Evolutionary conservation across 495 filamentous ascomycete species (phyloP).

Genomic region (Talaromyces proteolyticus): DNA sequence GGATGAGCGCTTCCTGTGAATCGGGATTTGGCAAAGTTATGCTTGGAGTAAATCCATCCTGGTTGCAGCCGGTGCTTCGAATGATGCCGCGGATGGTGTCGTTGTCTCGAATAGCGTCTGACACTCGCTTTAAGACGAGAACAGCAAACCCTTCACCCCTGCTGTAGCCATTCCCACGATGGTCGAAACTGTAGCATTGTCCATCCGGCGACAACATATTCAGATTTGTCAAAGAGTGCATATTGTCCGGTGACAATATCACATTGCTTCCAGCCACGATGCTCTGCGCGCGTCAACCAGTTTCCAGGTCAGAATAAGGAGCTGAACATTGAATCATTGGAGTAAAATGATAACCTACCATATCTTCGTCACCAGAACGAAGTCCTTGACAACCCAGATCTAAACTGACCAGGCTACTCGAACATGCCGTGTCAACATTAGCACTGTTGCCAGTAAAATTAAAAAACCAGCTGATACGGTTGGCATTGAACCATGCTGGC

Average conservation of each 20-base stretch:
- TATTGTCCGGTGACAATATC: conserved; percentile 27
- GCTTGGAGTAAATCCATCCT: conserved; percentile 25
- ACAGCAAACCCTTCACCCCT: conserved; percentile 49
- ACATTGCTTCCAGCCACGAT: conserved; percentile 32
- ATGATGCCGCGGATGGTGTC: conserved; percentile 33
- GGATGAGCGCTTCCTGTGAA: conserved; percentile 14
- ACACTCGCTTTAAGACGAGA: conserved; percentile 28
- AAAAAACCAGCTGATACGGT: conserved; percentile 36
- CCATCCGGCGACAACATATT: conserved; percentile 19
- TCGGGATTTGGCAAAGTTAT: conserved; percentile 10
- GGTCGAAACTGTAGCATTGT: conserved; percentile 53
- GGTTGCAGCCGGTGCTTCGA: conserved; percentile 23
- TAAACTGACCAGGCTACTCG: conserved; percentile 42
- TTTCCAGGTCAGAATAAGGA: conserved; percentile 7
- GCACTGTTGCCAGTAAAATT: conserved; percentile 30
- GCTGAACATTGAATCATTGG: background rate
- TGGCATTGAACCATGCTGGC: conserved; percentile 19
- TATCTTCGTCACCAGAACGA: conserved; percentile 18
- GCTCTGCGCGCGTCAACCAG: background rate
- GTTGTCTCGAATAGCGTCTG: conserved; percentile 22
- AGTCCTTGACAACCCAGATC: conserved; percentile 45
- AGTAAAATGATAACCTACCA: background rate
- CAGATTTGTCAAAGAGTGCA: conserved; percentile 20
- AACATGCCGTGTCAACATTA: conserved; percentile 42
- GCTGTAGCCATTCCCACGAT: conserved; percentile 55